Conservation (phyloP, 75 land plant genomes). For the Pinus taeda region DNA sequence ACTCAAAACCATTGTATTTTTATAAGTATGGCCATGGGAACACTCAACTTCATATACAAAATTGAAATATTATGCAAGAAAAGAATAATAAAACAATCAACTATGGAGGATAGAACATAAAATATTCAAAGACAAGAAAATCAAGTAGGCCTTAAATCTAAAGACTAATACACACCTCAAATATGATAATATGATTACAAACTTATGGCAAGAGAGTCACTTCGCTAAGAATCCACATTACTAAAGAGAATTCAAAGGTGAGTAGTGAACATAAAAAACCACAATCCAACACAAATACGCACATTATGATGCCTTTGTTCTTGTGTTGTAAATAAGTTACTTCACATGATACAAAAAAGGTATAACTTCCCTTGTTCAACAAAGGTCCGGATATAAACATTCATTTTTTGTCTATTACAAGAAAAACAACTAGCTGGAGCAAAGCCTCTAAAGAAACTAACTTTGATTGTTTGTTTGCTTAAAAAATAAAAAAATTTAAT, state of each 20-base stretch:
- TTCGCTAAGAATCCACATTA: conserved; percentile 71
- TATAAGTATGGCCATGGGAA: no score
- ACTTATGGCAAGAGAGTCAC: conserved; percentile 31
- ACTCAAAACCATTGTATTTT: no score
- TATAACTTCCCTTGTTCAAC: not conserved
- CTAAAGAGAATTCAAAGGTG: conserved; percentile 59
- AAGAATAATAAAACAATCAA: no score
- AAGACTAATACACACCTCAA: not conserved
- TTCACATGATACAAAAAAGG: conserved; percentile 27
- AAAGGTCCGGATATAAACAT: not conserved
- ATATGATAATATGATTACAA: not conserved
- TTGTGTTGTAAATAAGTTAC: conserved; percentile 65
- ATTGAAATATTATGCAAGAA: no score
- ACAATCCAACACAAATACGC: conserved; percentile 64
- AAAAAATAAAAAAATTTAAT: not conserved
- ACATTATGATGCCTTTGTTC: conserved; percentile 56
- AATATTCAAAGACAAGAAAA: no score
- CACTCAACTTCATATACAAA: no score
- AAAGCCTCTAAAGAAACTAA: not conserved
- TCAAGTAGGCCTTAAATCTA: no score
- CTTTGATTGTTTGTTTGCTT: not conserved
- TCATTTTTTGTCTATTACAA: not conserved
- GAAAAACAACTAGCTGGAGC: not conserved
- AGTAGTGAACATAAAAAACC: conserved; percentile 66
- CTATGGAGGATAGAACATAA: no score